phyloP scores from a whole-genome alignment of 108 stramenopile genomes.

The Cyclotella kingstonii region DNA sequence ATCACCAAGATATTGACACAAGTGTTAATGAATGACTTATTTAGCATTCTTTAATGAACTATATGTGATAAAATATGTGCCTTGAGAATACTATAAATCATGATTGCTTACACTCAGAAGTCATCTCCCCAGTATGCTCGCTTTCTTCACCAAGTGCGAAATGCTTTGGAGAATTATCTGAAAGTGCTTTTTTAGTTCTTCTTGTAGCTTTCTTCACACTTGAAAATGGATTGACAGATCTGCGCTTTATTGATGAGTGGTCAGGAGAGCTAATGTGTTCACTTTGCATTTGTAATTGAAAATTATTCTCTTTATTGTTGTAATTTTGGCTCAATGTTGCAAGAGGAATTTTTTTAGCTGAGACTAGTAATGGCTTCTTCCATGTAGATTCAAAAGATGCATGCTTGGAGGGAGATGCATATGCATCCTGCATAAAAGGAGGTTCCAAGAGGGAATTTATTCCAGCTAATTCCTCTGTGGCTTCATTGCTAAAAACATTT shows the following conservation, averaged over 20 bases:
- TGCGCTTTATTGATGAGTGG: constrained; percentile 18
- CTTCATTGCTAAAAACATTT: constrained; percentile 26
- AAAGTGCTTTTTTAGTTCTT: constrained; percentile 9
- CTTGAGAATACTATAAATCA: too few relatives aligned
- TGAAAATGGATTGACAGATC: constrained; percentile 30
- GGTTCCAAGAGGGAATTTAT: constrained; percentile 17
- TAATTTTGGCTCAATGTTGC: background rate
- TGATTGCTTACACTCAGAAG: constrained; percentile 40
- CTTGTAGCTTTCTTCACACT: constrained; percentile 29
- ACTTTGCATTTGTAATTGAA: background rate
- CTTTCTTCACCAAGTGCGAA: constrained; percentile 24
- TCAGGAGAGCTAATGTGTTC: constrained; percentile 14
- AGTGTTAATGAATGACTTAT: too few relatives aligned
- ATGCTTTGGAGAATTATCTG: constrained; percentile 19
- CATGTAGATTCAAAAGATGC: background rate
- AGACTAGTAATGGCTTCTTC: background rate
- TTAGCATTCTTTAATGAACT: too few relatives aligned
- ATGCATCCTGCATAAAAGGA: background rate
- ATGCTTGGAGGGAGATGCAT: too few relatives aligned
- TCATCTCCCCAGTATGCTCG: constrained; percentile 26
- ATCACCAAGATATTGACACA: too few relatives aligned
- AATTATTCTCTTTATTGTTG: too few relatives aligned
- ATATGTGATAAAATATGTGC: too few relatives aligned
- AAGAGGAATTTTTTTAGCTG: background rate
- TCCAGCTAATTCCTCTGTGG: constrained; percentile 42